Percentiles rank a stretch among this genome's conserved stretches.
Evolutionary conservation across 257 asterid genomes (phyloP).

Genomic region (Henckelia pumila): DNA sequence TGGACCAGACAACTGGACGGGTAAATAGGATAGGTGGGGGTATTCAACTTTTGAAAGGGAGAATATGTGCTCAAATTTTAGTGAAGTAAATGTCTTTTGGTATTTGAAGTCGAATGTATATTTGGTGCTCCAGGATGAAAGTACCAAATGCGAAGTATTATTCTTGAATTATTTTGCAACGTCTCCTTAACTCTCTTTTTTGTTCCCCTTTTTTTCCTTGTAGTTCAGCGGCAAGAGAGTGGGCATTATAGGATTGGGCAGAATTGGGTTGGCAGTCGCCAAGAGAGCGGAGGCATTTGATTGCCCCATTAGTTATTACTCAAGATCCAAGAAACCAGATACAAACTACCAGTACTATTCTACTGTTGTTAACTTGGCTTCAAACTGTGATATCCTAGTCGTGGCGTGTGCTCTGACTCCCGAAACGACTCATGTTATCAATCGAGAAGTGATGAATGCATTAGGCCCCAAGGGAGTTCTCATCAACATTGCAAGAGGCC

Average conservation of each 20-base stretch:
- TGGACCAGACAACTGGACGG: neutral
- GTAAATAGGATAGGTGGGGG: neutral
- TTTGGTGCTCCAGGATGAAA: neutral
- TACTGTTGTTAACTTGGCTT: constrained; percentile 57
- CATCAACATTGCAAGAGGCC: constrained; percentile 80
- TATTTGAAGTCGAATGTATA: neutral
- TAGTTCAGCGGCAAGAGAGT: constrained; percentile 80
- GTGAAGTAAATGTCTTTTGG: neutral
- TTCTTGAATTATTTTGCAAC: neutral
- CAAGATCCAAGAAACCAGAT: constrained; percentile 59
- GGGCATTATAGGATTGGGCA: constrained; percentile 75
- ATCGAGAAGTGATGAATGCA: constrained; percentile 66
- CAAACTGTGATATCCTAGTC: constrained; percentile 67
- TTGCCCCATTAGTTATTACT: constrained; percentile 65
- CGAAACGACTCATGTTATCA: constrained; percentile 63
- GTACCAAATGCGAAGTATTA: neutral
- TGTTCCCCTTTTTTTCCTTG: constrained; percentile 18
- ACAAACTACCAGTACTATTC: constrained; percentile 46
- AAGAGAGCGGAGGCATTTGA: constrained; percentile 67
- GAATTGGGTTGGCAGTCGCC: constrained; percentile 79
- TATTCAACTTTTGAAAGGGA: neutral
- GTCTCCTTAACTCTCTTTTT: constrained; percentile 6
- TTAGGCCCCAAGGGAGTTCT: constrained; percentile 75
- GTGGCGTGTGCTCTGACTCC: constrained; percentile 72
- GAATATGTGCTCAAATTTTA: neutral